phyloP scores from a whole-genome alignment of 176 grass and related monocot species.

The Cenchrus fungigraminus region DNA sequence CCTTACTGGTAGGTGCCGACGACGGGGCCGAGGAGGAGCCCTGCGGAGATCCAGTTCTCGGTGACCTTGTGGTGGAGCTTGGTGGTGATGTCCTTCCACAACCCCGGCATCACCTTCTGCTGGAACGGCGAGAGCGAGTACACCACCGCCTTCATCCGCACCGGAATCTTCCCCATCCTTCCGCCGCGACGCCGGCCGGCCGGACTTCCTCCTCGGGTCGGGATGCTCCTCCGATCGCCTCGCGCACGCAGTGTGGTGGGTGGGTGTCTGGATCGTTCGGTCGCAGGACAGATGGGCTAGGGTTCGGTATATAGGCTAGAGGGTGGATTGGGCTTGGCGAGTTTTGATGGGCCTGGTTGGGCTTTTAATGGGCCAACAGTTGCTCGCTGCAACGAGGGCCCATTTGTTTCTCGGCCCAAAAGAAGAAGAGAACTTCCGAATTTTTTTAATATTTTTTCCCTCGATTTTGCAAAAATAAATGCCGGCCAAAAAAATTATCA shows the following conservation, averaged over 20 bases:
- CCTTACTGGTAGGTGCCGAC: slow-evolving; percentile 89
- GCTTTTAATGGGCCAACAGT: too few relatives aligned
- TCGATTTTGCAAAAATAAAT: too few relatives aligned
- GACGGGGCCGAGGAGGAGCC: slow-evolving; percentile 75
- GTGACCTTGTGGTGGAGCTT: slow-evolving; percentile 99
- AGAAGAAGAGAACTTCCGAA: too few relatives aligned
- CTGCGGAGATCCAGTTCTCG: slow-evolving; percentile 98
- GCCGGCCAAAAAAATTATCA: too few relatives aligned
- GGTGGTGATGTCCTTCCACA: slow-evolving; percentile 96
- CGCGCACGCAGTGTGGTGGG: not conserved
- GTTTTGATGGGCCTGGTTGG: too few relatives aligned
- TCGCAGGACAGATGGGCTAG: not conserved
- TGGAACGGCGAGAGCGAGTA: slow-evolving; percentile 98
- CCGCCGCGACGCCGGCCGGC: slow-evolving; percentile 6
- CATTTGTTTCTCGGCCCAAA: too few relatives aligned
- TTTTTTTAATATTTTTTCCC: too few relatives aligned
- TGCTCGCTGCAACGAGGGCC: too few relatives aligned
- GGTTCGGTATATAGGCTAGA: not conserved
- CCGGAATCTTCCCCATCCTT: slow-evolving; percentile 86
- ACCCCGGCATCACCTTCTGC: slow-evolving; percentile 96
- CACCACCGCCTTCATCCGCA: slow-evolving; percentile 97
- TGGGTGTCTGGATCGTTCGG: slow-evolving; percentile 3
- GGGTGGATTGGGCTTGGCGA: too few relatives aligned
- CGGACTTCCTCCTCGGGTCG: not conserved
- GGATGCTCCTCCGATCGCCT: slow-evolving; percentile 41